A percentile compares a stretch with the other conserved stretches of the same genome.
phyloP scores from a whole-genome alignment of 805 yeast genomes.

The Metschnikowia orientalis region DNA sequence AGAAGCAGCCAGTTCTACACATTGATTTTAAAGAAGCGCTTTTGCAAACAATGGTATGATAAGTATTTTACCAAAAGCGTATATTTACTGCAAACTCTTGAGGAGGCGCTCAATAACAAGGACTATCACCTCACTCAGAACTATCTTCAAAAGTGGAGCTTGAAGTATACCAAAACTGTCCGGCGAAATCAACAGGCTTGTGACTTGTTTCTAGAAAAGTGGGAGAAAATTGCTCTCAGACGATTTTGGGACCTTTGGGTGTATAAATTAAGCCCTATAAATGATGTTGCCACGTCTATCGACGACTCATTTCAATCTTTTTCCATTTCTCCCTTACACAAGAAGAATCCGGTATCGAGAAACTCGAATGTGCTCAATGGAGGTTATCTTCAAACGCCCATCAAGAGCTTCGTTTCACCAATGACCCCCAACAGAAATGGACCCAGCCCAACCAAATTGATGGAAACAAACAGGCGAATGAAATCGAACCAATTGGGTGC shows the following conservation, averaged over 20 bases:
- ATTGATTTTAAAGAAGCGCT: slow-evolving; percentile 21
- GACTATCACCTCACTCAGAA: slow-evolving; percentile 27
- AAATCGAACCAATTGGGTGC: slow-evolving; percentile 33
- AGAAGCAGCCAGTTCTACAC: slow-evolving; percentile 8
- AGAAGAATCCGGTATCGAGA: slow-evolving; percentile 1
- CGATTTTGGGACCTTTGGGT: slow-evolving; percentile 38
- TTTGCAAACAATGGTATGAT: slow-evolving; percentile 33
- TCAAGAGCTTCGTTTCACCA: slow-evolving; percentile 27
- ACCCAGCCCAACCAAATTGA: slow-evolving; percentile 31
- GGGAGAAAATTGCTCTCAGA: slow-evolving; percentile 25
- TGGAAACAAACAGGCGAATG: slow-evolving; percentile 36
- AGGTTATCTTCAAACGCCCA: slow-evolving; percentile 33
- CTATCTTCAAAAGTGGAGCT: slow-evolving; percentile 32
- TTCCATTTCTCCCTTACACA: slow-evolving; percentile 3
- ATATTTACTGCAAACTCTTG: slow-evolving; percentile 27
- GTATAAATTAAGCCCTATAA: slow-evolving; percentile 20
- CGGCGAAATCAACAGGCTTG: slow-evolving; percentile 34
- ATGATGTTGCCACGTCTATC: neutral
- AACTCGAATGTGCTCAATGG: slow-evolving; percentile 1
- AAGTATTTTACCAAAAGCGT: slow-evolving; percentile 21
- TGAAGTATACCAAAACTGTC: slow-evolving; percentile 30
- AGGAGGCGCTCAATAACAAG: slow-evolving; percentile 25
- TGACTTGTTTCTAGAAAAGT: slow-evolving; percentile 29
- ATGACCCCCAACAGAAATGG: slow-evolving; percentile 20
- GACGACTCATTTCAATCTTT: slow-evolving; percentile 3